These are phyloP conservation scores for Nemania sp. DNA, from an alignment of 2,329 filamentous ascomycete genomes.

Conservation along the genomic window DNA sequence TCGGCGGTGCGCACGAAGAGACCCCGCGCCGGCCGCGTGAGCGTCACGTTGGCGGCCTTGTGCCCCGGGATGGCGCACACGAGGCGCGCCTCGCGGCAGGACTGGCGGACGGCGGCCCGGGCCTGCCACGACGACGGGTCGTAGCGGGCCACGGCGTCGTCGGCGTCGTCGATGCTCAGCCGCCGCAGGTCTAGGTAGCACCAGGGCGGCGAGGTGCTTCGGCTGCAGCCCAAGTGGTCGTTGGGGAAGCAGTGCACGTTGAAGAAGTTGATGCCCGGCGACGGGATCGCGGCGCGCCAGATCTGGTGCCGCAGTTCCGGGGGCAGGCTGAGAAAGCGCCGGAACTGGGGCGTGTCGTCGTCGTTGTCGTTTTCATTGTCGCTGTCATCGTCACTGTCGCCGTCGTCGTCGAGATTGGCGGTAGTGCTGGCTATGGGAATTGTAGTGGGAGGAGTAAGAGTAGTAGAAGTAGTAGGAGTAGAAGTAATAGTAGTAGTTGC, in stretches of 20 bases:
- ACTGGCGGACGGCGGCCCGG: constrained; percentile 29
- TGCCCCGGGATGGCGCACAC: constrained; percentile 31
- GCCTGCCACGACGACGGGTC: constrained; percentile 41
- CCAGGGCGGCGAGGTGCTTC: constrained; percentile 38
- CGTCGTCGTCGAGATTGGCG: not conserved
- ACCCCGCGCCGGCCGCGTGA: constrained; percentile 38
- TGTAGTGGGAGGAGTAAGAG: not conserved
- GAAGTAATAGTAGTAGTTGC: too few species aligned
- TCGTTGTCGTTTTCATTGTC: not conserved
- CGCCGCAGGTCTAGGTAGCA: constrained; percentile 41
- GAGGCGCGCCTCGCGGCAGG: constrained; percentile 38
- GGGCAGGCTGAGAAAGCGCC: constrained; percentile 34
- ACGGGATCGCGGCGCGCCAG: constrained; percentile 35
- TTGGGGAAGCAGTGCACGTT: constrained; percentile 43
- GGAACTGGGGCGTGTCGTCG: constrained; percentile 23
- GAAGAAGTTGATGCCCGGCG: constrained; percentile 42
- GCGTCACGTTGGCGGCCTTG: constrained; percentile 29
- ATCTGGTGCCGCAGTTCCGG: constrained; percentile 40
- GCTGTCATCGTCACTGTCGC: not conserved
- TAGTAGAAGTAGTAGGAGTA: too few species aligned
- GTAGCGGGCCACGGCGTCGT: constrained; percentile 35
- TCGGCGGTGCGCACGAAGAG: constrained; percentile 39
- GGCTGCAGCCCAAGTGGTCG: constrained; percentile 37
- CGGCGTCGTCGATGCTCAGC: constrained; percentile 34
- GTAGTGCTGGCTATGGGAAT: not conserved